Evolutionary conservation across 805 yeast genomes (phyloP), one percentile per base, ranked within the genome.

Genomic region (Metschnikowia drakensbergensis): DNA sequence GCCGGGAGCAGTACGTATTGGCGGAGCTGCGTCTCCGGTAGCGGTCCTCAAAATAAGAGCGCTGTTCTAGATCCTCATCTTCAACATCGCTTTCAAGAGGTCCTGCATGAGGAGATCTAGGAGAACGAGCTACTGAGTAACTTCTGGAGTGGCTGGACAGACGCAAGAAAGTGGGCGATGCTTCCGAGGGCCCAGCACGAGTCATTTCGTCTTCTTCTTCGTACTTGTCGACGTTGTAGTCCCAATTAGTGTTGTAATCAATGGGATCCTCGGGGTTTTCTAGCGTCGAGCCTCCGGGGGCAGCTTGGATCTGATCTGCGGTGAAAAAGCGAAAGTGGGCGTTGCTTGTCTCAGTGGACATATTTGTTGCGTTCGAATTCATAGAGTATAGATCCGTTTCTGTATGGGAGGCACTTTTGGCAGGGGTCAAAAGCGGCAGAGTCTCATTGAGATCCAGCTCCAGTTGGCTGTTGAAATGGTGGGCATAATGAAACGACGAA

Each of bases 251-350:
- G 60, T 86, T 84, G 59, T 83, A 86, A 61, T 86, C 94, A 23
- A 86, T 79, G 0, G 79, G 76, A 30, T 76, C 72, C 30, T 67
- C 71, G 1, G 77, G 74, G 56, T 80, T 77, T 52, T 83, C 87
- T 55, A 84, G 62, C 2, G 92, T 84, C 1, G 97, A 87, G 1
- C 92, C 77, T 41, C 97, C 97, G 46, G 87, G 94, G 0, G 98
- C 97, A 44, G 77, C 74, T 58, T 86, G 91, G 40, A 92, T 84
- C 55, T 89, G 94, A 48, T 86, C 88, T 3, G 85, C 74, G 8
- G 92, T 82, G 66, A 92, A 92, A 63, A 91, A 92, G 52, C 82
- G 79, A 69, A 94, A 92, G 47, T 83, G 73, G 10, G 62, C 59
- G 31, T 41, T 47, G 34, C 59, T 63, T 6, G 69, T 63, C 41